Percentiles rank a stretch among this genome's conserved stretches.
Conservation (phyloP, 495 filamentous ascomycete species). For the Penicillium crystallinum region DNA sequence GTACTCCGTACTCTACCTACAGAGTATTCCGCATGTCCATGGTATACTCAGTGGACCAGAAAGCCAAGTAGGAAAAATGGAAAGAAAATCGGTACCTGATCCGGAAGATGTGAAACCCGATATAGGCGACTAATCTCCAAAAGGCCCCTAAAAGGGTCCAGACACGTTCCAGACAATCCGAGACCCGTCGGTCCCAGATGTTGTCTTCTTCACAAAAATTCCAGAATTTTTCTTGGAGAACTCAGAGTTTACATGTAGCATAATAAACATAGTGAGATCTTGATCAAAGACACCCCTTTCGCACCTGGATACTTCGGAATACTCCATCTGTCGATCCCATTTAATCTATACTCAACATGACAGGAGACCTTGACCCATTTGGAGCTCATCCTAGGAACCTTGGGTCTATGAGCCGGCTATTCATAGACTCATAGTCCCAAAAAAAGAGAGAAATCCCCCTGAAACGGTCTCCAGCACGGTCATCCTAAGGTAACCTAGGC, state of each 20-base stretch:
- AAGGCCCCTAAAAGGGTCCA: constrained; percentile 9
- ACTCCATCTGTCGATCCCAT: neutral
- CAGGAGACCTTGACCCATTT: constrained; percentile 7
- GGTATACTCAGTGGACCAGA: neutral
- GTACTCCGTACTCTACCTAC: too few species aligned
- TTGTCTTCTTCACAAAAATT: neutral
- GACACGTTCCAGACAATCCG: constrained; percentile 1
- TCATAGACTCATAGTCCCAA: neutral
- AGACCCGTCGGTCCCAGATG: constrained; percentile 3
- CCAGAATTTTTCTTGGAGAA: too few species aligned
- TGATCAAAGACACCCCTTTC: too few species aligned
- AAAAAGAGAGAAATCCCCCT: neutral
- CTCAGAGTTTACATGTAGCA: too few species aligned
- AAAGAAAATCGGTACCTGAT: constrained; percentile 7
- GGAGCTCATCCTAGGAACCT: constrained; percentile 3
- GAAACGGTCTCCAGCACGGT: neutral
- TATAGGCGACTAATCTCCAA: neutral
- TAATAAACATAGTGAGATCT: too few species aligned
- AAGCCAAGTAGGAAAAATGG: neutral
- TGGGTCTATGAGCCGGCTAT: constrained; percentile 3
- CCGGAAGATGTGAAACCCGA: constrained; percentile 2
- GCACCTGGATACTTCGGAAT: neutral
- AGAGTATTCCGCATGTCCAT: too few species aligned
- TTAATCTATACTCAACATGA: neutral
- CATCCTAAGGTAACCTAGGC: neutral